Base-by-base conservation (phyloP, 2,329 filamentous ascomycete species). In the Cordyceps tenuipes region DNA sequence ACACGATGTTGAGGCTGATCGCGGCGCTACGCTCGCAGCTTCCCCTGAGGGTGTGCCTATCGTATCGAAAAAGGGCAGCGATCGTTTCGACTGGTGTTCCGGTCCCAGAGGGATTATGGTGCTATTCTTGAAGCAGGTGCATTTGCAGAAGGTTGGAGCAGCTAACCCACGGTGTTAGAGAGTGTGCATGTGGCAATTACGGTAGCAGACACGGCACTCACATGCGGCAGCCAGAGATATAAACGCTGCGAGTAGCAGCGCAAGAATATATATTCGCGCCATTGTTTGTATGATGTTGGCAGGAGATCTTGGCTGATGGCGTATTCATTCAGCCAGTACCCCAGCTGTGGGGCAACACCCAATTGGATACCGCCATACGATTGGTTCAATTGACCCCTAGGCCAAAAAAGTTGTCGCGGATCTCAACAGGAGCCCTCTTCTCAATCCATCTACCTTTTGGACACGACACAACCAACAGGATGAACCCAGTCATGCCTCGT, bases 81-180 rank as follows among this genome's bases (percentile, higher is more conserved):
- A 61, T 63, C 70, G 63, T 66, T 67, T 64, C 58, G 66, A 58
- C 62, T 70, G 64, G 57, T 72, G 66, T 61, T 77, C 72, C 3
- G 80, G 78, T n/a, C 77, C 81, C 10, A 86, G 78, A 15, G 81
- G 77, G 68, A 87, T 85, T 67, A 87, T 85, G 64, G 83, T 87
- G 77, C 82, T 85, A 75, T 87, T 87, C 66, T 82, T 83, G 75
- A 85, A 85, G 75, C 84, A 87, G 65, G 83, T 87, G 74, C 84
- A 87, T 78, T 87, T 87, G 77, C 84, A 87, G 70, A 87, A 87
- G 2, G 81, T 82, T 19, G 82, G 83, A 48, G 82, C 79, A 36
- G 80, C 83, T 86, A 15, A 41, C 12, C 59, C 21, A 6, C 39
- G 29, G 43, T 58, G 64, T 71, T 63, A 69, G 68, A 63, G 60